phyloP scores from a whole-genome alignment of 2,329 filamentous ascomycete species.

The Cercospora janseana region DNA sequence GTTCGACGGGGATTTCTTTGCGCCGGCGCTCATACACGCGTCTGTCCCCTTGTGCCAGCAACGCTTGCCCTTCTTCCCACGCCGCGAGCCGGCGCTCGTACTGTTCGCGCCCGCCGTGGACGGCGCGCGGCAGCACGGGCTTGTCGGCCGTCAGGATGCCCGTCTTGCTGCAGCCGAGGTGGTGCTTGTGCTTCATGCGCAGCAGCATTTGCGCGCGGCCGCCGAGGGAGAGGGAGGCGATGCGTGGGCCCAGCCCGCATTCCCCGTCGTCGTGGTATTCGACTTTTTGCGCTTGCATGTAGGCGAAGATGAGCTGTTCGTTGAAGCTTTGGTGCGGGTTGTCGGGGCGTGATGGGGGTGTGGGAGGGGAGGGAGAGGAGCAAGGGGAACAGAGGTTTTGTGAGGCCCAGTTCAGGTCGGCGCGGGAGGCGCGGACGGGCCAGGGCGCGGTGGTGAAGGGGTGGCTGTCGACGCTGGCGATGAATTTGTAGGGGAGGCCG shows the following conservation, averaged over 20 bases:
- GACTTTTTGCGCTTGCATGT: conserved; percentile 61
- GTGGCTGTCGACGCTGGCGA: conserved; percentile 54
- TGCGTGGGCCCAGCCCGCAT: conserved; percentile 58
- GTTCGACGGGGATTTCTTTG: conserved; percentile 40
- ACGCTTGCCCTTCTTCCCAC: conserved; percentile 33
- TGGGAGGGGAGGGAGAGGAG: too few species aligned
- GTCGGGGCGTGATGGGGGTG: too few species aligned
- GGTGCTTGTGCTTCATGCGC: conserved; percentile 55
- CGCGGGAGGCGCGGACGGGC: conserved; percentile 51
- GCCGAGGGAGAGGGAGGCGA: conserved; percentile 62
- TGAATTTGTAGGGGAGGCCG: conserved; percentile 67
- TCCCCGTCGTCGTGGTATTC: conserved; percentile 69
- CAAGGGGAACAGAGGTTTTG: conserved; percentile 39
- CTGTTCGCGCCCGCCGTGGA: conserved; percentile 21
- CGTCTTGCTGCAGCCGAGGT: conserved; percentile 38
- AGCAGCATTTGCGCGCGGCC: conserved; percentile 59
- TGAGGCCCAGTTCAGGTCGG: conserved; percentile 57
- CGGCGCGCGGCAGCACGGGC: conserved; percentile 29
- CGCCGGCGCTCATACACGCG: conserved; percentile 31
- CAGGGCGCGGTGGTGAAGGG: conserved; percentile 51
- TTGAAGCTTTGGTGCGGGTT: conserved; percentile 58
- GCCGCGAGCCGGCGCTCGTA: conserved; percentile 39
- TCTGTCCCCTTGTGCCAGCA: conserved; percentile 19
- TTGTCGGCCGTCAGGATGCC: conserved; percentile 37
- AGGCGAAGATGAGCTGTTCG: conserved; percentile 62